Evolutionary conservation across 768 basidiomycete species (phyloP), one percentile per base, ranked within the genome.

Genomic region (Infundibulicybe gibba): DNA sequence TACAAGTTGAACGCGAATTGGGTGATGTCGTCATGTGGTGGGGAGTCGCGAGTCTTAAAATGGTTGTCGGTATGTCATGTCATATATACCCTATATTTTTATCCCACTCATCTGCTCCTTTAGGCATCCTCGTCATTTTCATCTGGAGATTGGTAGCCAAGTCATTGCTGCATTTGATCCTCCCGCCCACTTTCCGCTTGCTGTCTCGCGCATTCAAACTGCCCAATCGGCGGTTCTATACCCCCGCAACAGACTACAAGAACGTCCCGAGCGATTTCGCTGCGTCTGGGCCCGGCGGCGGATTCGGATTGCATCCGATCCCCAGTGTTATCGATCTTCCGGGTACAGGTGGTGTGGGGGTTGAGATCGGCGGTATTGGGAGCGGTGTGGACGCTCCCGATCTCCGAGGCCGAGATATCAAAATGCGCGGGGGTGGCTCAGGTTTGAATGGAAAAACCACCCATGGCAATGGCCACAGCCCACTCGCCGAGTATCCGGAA

Each of bases 111-210:
- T 38, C 25, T 14, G 17, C 25, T 30, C 20, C 2, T 39, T 2
- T 38, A 82, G 94, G 94, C 16, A 77, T 97, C 48, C 57, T 85
- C 6, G 62, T 77, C 14, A 91, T 97, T 61, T 90, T 97, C 58
- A 65, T 74, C 0, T 97, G 94, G 94, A 86, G 95, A 35, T 70
- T 98, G 38, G 55, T 90, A 34, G 90, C 90, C 8, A 98, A 97
- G 64, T 79, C 82, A 0, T 60, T 79, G 2, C 65, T 92, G 15
- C 88, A 91, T 55, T 57, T 80, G 6, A 66, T 86, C 39, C 80
- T 97, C 0, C 94, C 94, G 1, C 90, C 92, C 0, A 72, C 83
- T 14, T 97, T 92, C 76, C 86, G 94, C 48, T 67, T 81, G 39
- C 71, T 90, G 50, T 75, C 88, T 6, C 76, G 74, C 21, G 71